These are phyloP conservation scores for Ustilago trichophora DNA, from an alignment of 1,284 basidiomycete genomes.

Conservation along the genomic window DNA sequence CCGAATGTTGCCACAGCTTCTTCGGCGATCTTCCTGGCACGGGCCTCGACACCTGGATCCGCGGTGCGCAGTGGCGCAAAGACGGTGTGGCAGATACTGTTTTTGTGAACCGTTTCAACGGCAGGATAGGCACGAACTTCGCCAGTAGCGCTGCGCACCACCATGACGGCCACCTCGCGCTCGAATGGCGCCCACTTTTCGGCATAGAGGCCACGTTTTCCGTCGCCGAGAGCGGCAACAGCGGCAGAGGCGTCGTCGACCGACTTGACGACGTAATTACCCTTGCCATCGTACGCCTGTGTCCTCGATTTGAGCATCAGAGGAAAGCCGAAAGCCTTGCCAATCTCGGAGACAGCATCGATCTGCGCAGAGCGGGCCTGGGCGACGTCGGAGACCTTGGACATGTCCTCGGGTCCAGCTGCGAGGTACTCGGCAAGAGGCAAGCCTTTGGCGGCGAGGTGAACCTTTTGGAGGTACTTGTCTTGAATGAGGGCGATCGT, in stretches of 20 bases:
- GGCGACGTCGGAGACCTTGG: constrained; percentile 69
- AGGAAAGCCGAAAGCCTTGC: constrained; percentile 77
- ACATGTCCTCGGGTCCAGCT: constrained; percentile 69
- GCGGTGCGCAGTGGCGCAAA: constrained; percentile 75
- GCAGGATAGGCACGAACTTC: constrained; percentile 85
- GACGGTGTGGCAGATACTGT: constrained; percentile 93
- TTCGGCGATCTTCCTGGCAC: constrained; percentile 81
- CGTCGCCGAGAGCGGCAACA: constrained; percentile 70
- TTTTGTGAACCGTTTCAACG: constrained; percentile 94
- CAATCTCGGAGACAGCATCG: constrained; percentile 38
- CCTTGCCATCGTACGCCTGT: constrained; percentile 93
- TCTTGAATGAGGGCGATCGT: constrained; percentile 94
- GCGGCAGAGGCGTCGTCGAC: constrained; percentile 73
- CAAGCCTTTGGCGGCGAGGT: constrained; percentile 68
- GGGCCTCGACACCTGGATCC: constrained; percentile 71
- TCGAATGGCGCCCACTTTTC: constrained; percentile 92
- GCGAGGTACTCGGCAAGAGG: constrained; percentile 78
- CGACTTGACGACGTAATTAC: constrained; percentile 81
- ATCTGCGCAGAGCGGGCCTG: constrained; percentile 68
- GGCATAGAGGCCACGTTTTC: constrained; percentile 76
- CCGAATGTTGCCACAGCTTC: constrained; percentile 79
- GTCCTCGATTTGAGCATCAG: constrained; percentile 96
- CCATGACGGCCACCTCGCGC: constrained; percentile 96
- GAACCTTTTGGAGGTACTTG: constrained; percentile 88
- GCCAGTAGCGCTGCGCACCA: constrained; percentile 77